These are phyloP conservation scores for Fusarium sp. DNA, from an alignment of 2,329 filamentous ascomycete species.

Conservation along the genomic window DNA sequence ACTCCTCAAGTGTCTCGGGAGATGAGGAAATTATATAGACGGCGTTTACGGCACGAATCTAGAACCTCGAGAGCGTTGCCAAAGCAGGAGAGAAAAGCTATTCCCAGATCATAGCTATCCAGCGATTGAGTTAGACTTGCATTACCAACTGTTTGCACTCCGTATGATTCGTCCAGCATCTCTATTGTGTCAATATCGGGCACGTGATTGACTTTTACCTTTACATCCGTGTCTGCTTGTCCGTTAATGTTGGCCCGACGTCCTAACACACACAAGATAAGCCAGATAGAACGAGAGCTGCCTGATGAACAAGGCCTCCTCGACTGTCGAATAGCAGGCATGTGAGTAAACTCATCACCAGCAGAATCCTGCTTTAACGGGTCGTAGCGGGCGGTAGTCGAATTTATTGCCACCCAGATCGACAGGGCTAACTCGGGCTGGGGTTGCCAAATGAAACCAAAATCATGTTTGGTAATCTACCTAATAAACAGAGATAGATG, in stretches of 20 bases:
- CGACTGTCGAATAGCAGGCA: neutral
- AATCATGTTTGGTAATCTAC: neutral
- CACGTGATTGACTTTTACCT: neutral
- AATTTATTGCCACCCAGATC: conserved; percentile 40
- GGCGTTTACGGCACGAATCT: conserved; percentile 30
- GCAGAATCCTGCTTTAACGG: neutral
- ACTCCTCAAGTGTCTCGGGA: neutral
- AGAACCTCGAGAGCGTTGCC: conserved; percentile 10
- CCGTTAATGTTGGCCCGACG: too few species aligned
- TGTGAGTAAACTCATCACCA: neutral
- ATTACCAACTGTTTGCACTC: conserved; percentile 3
- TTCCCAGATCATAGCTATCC: conserved; percentile 2
- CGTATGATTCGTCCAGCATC: neutral
- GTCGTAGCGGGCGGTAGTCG: neutral
- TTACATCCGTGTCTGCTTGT: neutral
- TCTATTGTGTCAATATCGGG: neutral
- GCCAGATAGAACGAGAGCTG: neutral
- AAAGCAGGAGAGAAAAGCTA: neutral
- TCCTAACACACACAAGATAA: too few species aligned
- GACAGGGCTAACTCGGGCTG: conserved; percentile 37
- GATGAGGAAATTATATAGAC: conserved; percentile 3
- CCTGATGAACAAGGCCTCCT: neutral
- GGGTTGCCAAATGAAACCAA: conserved; percentile 16
- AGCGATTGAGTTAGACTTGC: conserved; percentile 22
- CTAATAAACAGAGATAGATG: conserved; percentile 4